Base-by-base conservation (phyloP, 2,329 filamentous ascomycete species). In the Hymenoscyphus fructigenus region DNA sequence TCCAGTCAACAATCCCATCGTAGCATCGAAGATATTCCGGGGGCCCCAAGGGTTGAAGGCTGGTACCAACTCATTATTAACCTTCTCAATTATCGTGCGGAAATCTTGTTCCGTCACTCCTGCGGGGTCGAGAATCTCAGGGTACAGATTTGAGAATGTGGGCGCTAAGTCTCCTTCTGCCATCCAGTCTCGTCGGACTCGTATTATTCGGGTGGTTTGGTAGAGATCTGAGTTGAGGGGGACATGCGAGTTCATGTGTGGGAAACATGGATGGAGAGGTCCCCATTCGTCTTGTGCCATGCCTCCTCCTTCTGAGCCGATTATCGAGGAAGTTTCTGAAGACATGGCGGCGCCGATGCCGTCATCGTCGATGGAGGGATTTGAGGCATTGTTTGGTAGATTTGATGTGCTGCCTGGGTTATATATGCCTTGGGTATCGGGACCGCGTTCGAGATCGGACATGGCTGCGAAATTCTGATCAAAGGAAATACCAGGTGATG, bases 131-230 rank as follows among this genome's bases (percentile, higher is more conserved):
- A 99, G 82, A 65, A 99, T 96, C 75, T 99, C 95, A 0, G 95
- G 95, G 73, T 99, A 99, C 2, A 97, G 82, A 73, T 98, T 97
- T 17, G 92, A 95, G 75, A 96, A 98, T 0, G 93, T 92, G 0
- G 95, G 95, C 1, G 93, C 94, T 32, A 97, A 81, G 77, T 99
- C 95, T 41, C 94, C 95, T 66, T 89, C 86, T 34, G 93, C 78
- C 79, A 98, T 89, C 91, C 93, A 99, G 78, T 99, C 95, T 53
- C 95, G 86, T 65, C 89, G 88, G 68, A 99, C 90, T 17, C 95
- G 89, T 73, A 99, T 97, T 69, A 99, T 91, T 64, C 94, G 89
- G 1, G 95, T 99, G 6, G 83, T 87, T 57, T 83, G 78, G 74
- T 92, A 92, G 69, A 96, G 87, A 15, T 85, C 82, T 7, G 92